Conservation (phyloP, 768 basidiomycete genomes). For the Terana coerulea region DNA sequence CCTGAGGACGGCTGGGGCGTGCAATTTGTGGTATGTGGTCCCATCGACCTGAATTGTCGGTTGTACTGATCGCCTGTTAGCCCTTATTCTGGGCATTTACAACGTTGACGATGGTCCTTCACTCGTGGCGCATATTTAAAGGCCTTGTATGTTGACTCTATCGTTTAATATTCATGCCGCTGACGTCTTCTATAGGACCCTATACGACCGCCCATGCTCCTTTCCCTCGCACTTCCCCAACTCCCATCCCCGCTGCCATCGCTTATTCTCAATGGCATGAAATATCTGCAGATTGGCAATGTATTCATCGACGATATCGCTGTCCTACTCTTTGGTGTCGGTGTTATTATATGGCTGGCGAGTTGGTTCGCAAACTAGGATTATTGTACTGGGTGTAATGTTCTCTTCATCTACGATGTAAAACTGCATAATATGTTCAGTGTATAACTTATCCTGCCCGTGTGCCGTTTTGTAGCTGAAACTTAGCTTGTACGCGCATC, state of each 20-base stretch:
- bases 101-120: slow-evolving; percentile 65
- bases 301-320: slow-evolving; percentile 71
- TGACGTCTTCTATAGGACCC: slow-evolving; percentile 40
- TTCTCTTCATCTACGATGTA: too few relatives aligned
- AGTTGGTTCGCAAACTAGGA: slow-evolving; percentile 21
- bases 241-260: slow-evolving; percentile 63
- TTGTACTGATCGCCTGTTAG: slow-evolving; percentile 31
- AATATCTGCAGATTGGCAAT: slow-evolving; percentile 66
- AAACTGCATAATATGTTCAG: too few relatives aligned
- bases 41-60: too few relatives aligned
- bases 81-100: slow-evolving; percentile 83
- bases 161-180: too few relatives aligned
- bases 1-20: slow-evolving; percentile 43
- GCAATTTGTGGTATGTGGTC: slow-evolving; percentile 52
- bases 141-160: slow-evolving; percentile 62
- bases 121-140: slow-evolving; percentile 68
- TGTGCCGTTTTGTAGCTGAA: too few relatives aligned
- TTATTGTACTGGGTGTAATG: too few relatives aligned
- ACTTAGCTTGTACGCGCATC: too few relatives aligned
- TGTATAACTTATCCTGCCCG: too few relatives aligned
- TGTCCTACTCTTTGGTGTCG: slow-evolving; percentile 66
- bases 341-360: slow-evolving; percentile 37
- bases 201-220: slow-evolving; percentile 53
- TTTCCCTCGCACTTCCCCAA: slow-evolving; percentile 58
- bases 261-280: slow-evolving; percentile 56